Base-by-base conservation (phyloP, 1,284 basidiomycete genomes). In the Boletus smithii region DNA sequence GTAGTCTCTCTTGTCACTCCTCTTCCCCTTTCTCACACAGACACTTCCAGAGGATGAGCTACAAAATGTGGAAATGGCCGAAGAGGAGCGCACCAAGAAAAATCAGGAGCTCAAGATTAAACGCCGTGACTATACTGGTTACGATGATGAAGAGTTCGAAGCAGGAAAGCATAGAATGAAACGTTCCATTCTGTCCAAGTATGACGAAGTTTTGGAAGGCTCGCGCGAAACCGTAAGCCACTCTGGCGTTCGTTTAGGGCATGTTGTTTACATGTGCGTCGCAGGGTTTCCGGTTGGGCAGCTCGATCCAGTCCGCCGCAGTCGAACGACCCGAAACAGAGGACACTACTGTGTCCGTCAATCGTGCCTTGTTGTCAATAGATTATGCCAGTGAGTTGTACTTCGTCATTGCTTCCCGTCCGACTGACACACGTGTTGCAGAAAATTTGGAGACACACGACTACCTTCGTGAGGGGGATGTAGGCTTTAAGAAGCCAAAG, bases 401-500 rank as follows among this genome's bases (percentile, higher is more conserved):
- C 35, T 37, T 45, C 42, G 9, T 31, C 20, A 14, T 3, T 14
- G 8, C n/a, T 23, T 3, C 8, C 31, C 46, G 29, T 32, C 29
- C 18, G 33, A 44, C 14, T 56, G 24, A 67, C 42, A 16, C 47
- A 46, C 24, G 39, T 46, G 26, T 49, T 42, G n/a, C 60, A 95
- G 91, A 97, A 73, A 94, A 94, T 56, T 64, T 93, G 41, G 88
- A 92, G 54, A 82, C 82, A 1, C 78, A 80, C 11, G 95, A 98
- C 67, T 98, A 99, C 60, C 67, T 94, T 11, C 81, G 91, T 65
- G 91, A 94, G 64, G 93, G 92, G 3, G 93, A 98, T 52, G 72
- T 85, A 16, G 92, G 91, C 1, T 97, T 97, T 74, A 97, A 95
- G 72, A 97, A 95, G 68, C 81, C 83, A 4, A 98, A 95, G 77